These are phyloP conservation scores for Agapanthus africanus DNA, from an alignment of 106 monocot genomes.

Conservation along the genomic window DNA sequence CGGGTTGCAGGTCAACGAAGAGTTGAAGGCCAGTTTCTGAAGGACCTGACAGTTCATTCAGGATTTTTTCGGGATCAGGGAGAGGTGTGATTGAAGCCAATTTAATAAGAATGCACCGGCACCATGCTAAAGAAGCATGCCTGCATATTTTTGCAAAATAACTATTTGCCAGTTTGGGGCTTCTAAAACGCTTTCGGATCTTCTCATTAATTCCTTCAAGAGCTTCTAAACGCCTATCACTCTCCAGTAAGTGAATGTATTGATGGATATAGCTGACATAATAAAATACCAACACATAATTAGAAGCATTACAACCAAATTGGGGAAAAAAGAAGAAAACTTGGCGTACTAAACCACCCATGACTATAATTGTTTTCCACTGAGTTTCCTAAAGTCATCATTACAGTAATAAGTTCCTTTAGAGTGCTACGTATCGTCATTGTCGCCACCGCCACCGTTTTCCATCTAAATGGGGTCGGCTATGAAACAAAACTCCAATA, in stretches of 20 bases:
- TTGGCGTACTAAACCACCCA: too few relatives aligned
- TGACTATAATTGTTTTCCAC: too few relatives aligned
- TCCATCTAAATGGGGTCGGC: too few relatives aligned
- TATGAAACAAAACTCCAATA: too few relatives aligned
- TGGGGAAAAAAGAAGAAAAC: too few relatives aligned
- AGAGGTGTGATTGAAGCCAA: slow-evolving; percentile 69
- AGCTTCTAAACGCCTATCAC: slow-evolving; percentile 46
- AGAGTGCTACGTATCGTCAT: too few relatives aligned
- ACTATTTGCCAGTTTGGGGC: slow-evolving; percentile 62
- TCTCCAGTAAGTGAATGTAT: slow-evolving; percentile 70
- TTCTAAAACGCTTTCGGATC: slow-evolving; percentile 91
- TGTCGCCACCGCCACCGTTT: too few relatives aligned
- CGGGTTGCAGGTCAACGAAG: slow-evolving; percentile 72
- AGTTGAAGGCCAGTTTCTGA: slow-evolving; percentile 39
- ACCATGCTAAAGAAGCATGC: slow-evolving; percentile 94
- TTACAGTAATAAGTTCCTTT: too few relatives aligned
- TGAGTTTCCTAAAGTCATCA: too few relatives aligned
- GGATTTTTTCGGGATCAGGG: slow-evolving; percentile 17
- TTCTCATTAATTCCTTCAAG: slow-evolving; percentile 92
- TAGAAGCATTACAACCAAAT: too few relatives aligned
- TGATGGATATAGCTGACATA: slow-evolving; percentile 67
- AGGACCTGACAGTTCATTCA: slow-evolving; percentile 14
- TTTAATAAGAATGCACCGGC: slow-evolving; percentile 64
- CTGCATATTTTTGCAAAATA: slow-evolving; percentile 66
- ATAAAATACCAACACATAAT: background rate